A percentile compares a stretch with the other conserved stretches of the same genome.
Conservation (phyloP, 1,284 basidiomycete species). For the Fomitopsis palustris region DNA sequence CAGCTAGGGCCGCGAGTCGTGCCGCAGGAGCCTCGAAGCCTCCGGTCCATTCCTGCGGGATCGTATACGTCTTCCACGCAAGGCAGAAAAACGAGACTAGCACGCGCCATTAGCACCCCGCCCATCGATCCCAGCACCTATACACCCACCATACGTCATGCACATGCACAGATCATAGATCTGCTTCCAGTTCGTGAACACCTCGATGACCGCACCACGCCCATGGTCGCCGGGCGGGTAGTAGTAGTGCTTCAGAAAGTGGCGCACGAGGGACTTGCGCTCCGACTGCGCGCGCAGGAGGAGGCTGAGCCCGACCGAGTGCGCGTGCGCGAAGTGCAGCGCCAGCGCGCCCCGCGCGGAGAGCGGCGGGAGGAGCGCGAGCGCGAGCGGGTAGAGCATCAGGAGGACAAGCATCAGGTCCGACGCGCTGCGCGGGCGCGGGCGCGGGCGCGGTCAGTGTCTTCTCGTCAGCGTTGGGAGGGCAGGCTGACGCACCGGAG, state of each 20-base stretch:
- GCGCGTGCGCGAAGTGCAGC: conserved; percentile 84
- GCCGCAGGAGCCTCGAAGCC: conserved; percentile 88
- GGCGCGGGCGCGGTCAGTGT: too few species aligned
- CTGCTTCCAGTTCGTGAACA: conserved; percentile 93
- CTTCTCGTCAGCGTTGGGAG: conserved; percentile 1
- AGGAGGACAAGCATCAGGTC: conserved; percentile 67
- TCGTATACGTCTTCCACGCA: conserved; percentile 84
- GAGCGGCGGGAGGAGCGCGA: conserved; percentile 43
- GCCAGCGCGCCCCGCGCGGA: conserved; percentile 42
- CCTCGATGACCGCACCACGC: conserved; percentile 80
- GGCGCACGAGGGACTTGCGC: conserved; percentile 87
- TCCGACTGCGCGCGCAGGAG: conserved; percentile 83
- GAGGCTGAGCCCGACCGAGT: conserved; percentile 86
- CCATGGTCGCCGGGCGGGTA: conserved; percentile 63
- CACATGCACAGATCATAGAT: conserved; percentile 91
- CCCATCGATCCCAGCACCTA: too few species aligned
- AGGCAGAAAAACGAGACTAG: conserved; percentile 79
- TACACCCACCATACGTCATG: conserved; percentile 85
- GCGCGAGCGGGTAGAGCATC: conserved; percentile 50
- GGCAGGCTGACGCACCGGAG: conserved; percentile 59
- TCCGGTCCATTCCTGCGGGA: conserved; percentile 82
- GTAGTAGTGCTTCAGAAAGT: conserved; percentile 91
- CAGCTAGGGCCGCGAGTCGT: conserved; percentile 29
- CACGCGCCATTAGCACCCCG: background rate
- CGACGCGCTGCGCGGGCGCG: conserved; percentile 53